Evolutionary conservation across 2,329 filamentous ascomycete species (phyloP), one percentile per base, ranked within the genome.

Genomic region (Nigrospora osmanthi): DNA sequence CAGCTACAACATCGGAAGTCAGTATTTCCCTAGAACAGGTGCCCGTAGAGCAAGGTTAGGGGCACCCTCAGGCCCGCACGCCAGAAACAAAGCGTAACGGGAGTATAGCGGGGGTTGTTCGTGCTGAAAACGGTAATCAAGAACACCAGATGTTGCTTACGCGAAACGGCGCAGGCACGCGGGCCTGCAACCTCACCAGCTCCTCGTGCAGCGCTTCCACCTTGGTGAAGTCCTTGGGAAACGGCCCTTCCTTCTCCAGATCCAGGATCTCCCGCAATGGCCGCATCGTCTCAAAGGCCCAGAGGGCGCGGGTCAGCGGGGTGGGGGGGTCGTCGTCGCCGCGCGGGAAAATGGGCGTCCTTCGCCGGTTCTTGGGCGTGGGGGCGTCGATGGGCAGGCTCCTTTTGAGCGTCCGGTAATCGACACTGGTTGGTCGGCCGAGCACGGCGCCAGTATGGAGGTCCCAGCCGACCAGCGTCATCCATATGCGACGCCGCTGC

Each of bases 381-480:
- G 70, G 64, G 2, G 71, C 69, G 55, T 83, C 80, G 9, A 81
- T 62, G 0, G 79, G 78, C 10, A 72, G 62, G 13, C 68, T 69
- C 3, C 73, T 72, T 19, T 66, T 67, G 32, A 64, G 60, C 35
- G 72, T 63, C 7, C 68, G 66, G 58, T 65, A 66, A 54, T 80
- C 73, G 32, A 80, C 68, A 17, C 73, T 74, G 2, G 74, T 73
- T n/a, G 77, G 76, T 9, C 77, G 69, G 14, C 76, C 76, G 3
- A 80, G 64, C 11, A 78, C 69, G 15, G 71, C 61, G 10, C 70
- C 71, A 42, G 73, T 78, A 48, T 77, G 73, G 11, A 76, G 54
- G 47, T 80, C 76, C 75, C 75, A 81, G 42, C 61, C 48, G 28
- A 72, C 65, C 3, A 83, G 66, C 17, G 73, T 69, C 58, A 76